Conservation (phyloP, 768 basidiomycete genomes). For the Boletus coccyginus region DNA sequence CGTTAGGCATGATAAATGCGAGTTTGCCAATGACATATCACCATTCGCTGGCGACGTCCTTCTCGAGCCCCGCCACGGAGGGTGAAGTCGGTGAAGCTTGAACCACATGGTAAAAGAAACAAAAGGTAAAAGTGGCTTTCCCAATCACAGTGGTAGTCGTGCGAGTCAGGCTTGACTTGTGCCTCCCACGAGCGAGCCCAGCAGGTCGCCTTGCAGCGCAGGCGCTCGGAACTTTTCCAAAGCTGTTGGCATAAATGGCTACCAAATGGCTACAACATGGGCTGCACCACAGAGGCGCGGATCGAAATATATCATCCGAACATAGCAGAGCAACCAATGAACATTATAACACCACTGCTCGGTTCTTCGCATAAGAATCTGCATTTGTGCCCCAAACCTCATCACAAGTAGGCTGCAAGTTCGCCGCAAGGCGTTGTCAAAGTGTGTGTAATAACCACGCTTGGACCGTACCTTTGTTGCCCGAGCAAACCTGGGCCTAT, state of each 20-base stretch:
- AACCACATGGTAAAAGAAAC: conserved; percentile 2
- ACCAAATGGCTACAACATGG: neutral
- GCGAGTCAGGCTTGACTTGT: no score
- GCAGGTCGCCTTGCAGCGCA: no score
- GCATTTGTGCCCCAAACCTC: no score
- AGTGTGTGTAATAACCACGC: no score
- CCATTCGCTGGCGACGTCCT: neutral
- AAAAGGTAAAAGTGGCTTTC: neutral
- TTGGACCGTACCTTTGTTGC: no score
- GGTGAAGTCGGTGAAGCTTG: conserved; percentile 7
- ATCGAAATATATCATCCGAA: no score
- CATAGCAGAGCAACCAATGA: neutral
- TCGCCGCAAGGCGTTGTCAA: no score
- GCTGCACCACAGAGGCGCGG: neutral
- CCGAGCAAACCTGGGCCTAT: no score
- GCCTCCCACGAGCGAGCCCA: neutral
- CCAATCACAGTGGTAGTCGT: neutral
- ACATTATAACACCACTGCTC: neutral
- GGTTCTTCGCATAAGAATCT: neutral
- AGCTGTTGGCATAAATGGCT: no score
- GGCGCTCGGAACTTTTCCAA: neutral
- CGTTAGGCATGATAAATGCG: neutral
- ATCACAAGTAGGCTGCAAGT: no score
- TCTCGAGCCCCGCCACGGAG: conserved; percentile 8
- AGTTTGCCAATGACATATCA: neutral